Percentiles rank a stretch among this genome's conserved stretches.
Evolutionary conservation across 176 grass and related monocot genomes (phyloP).

Genomic region (Oryza rufipogon): DNA sequence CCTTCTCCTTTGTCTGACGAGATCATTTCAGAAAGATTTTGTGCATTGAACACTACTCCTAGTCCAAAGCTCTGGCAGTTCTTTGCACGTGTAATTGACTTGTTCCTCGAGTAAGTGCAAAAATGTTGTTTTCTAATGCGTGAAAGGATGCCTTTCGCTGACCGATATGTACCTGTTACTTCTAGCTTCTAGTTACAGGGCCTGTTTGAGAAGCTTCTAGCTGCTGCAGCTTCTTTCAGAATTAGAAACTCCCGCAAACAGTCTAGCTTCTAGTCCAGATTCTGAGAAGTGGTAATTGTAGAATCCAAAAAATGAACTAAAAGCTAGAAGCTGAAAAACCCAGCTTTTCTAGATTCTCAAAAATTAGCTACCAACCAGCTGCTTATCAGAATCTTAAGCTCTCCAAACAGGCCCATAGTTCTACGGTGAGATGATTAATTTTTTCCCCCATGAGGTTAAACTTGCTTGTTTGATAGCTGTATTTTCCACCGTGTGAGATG

Average conservation of each 20-base stretch:
- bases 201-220: too few relatives aligned
- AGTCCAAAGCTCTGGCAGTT: neutral
- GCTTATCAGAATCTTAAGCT: too few relatives aligned
- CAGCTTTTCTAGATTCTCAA: too few relatives aligned
- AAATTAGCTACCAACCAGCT: too few relatives aligned
- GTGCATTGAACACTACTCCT: neutral
- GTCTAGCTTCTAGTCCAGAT: too few relatives aligned
- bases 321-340: too few relatives aligned
- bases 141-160: neutral
- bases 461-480: neutral
- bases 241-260: too few relatives aligned
- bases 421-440: neutral
- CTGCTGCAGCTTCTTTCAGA: too few relatives aligned
- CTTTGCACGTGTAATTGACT: constrained; percentile 11
- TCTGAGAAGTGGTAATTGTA: too few relatives aligned
- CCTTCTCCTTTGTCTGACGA: neutral
- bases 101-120: neutral
- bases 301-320: too few relatives aligned
- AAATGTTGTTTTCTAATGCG: neutral
- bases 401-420: neutral
- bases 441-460: neutral
- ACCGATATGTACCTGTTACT: neutral
- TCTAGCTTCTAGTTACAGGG: neutral
- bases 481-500: neutral
- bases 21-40: neutral